A percentile compares a stretch with the other conserved stretches of the same genome.
Evolutionary conservation across 495 filamentous ascomycete species (phyloP).

Genomic region (Penicillium samsonianum): DNA sequence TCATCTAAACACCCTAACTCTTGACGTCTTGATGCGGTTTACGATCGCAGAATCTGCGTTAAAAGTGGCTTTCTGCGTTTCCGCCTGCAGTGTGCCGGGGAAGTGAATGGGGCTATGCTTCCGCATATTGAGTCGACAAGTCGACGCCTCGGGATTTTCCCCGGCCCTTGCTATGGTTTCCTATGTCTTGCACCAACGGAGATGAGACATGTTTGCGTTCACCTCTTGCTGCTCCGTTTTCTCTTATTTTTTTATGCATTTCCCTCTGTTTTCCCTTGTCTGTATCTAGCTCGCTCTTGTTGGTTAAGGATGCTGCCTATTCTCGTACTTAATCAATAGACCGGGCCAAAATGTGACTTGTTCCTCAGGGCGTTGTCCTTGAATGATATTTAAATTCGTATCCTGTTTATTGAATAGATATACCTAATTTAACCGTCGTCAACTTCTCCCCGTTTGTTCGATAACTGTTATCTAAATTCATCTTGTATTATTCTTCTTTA

Average conservation of each 20-base stretch:
- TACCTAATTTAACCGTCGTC: background rate
- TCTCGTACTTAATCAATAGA: conserved; percentile 47
- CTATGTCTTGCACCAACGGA: conserved; percentile 45
- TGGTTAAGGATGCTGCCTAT: conserved; percentile 45
- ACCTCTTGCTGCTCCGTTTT: conserved; percentile 46
- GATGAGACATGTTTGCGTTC: conserved; percentile 48
- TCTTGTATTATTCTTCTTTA: background rate
- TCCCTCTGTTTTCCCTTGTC: conserved; percentile 22
- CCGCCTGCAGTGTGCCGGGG: conserved; percentile 30
- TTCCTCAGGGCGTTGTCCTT: conserved; percentile 38
- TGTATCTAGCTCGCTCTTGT: conserved; percentile 46
- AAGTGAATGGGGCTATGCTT: conserved; percentile 16
- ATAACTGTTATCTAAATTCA: background rate
- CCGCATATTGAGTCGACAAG: conserved; percentile 19
- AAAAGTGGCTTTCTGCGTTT: conserved; percentile 53
- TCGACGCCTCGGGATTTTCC: conserved; percentile 2
- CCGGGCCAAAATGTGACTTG: conserved; percentile 48
- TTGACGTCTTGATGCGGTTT: conserved; percentile 48
- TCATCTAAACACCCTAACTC: conserved; percentile 50
- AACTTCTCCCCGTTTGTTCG: background rate
- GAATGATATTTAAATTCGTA: conserved; percentile 12
- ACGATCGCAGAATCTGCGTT: conserved; percentile 48
- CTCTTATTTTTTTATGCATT: conserved; percentile 32
- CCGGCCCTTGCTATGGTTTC: conserved; percentile 37
- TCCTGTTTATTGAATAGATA: background rate